Evolutionary conservation across 805 yeast species (phyloP).

Genomic region (Millerago galiae): DNA sequence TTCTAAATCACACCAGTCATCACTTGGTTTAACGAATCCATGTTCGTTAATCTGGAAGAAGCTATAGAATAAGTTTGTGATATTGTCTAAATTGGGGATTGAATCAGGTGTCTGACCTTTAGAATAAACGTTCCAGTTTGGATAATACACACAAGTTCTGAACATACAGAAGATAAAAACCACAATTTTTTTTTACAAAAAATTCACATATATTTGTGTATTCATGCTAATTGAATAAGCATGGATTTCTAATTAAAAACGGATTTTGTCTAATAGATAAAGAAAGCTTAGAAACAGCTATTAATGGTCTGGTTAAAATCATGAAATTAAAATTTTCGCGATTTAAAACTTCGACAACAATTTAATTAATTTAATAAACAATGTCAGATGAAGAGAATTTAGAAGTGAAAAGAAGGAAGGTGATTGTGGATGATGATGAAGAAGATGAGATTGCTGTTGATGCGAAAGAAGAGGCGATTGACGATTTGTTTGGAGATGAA

Average conservation of each 20-base stretch:
- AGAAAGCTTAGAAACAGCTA: too few species aligned
- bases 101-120: constrained; percentile 54
- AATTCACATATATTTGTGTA: too few species aligned
- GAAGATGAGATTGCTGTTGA: constrained; percentile 12
- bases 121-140: constrained; percentile 63
- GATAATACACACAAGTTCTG: constrained; percentile 37
- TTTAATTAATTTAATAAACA: too few species aligned
- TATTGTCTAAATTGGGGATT: constrained; percentile 41
- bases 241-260: too few species aligned
- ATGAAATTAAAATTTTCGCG: too few species aligned
- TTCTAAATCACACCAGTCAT: constrained; percentile 43
- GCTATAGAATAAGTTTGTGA: constrained; percentile 74
- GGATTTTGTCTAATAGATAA: too few species aligned
- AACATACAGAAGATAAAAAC: neutral
- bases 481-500: constrained; percentile 31
- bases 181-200: neutral
- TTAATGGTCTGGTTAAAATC: too few species aligned
- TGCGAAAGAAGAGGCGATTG: constrained; percentile 23
- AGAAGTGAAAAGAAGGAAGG: constrained; percentile 11
- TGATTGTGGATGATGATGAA: constrained; percentile 17
- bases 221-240: too few species aligned
- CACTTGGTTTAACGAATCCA: constrained; percentile 51
- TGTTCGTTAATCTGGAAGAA: constrained; percentile 56
- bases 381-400: constrained; percentile 15
- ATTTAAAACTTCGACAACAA: too few species aligned